phyloP scores from a whole-genome alignment of 2,329 filamentous ascomycete species.

The Colletotrichum echinochloae region DNA sequence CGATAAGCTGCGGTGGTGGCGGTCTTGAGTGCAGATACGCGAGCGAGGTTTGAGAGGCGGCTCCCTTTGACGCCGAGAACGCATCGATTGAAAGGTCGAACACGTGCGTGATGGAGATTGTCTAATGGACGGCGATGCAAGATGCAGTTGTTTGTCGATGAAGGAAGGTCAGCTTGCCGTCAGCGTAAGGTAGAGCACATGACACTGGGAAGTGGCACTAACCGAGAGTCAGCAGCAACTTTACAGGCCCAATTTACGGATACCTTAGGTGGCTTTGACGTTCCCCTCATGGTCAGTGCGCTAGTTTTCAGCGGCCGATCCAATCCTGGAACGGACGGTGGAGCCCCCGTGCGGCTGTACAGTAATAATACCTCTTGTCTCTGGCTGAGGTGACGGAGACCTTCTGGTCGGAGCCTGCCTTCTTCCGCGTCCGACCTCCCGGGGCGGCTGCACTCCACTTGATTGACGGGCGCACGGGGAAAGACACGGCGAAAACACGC shows the following conservation, averaged over 20 bases:
- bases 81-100: neutral
- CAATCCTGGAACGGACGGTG: constrained; percentile 17
- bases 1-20: constrained; percentile 27
- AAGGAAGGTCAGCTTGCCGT: constrained; percentile 7
- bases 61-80: neutral
- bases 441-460: neutral
- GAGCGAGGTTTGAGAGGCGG: neutral
- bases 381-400: neutral
- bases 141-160: constrained; percentile 18
- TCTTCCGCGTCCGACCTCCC: constrained; percentile 14
- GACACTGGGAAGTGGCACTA: constrained; percentile 33
- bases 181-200: constrained; percentile 33
- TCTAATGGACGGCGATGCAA: constrained; percentile 17
- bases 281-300: constrained; percentile 36
- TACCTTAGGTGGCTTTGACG: constrained; percentile 35
- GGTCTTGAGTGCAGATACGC: constrained; percentile 1
- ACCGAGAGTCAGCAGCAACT: constrained; percentile 20
- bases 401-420: neutral
- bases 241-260: constrained; percentile 17
- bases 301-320: constrained; percentile 16
- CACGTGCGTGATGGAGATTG: constrained; percentile 13
- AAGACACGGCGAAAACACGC: constrained; percentile 38
- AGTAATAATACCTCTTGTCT: too few species aligned
- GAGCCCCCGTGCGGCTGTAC: constrained; percentile 1
- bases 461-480: constrained; percentile 8